These are phyloP conservation scores for Sphaceloma murrayae DNA, from an alignment of 2,329 filamentous ascomycete species.

Conservation along the genomic window DNA sequence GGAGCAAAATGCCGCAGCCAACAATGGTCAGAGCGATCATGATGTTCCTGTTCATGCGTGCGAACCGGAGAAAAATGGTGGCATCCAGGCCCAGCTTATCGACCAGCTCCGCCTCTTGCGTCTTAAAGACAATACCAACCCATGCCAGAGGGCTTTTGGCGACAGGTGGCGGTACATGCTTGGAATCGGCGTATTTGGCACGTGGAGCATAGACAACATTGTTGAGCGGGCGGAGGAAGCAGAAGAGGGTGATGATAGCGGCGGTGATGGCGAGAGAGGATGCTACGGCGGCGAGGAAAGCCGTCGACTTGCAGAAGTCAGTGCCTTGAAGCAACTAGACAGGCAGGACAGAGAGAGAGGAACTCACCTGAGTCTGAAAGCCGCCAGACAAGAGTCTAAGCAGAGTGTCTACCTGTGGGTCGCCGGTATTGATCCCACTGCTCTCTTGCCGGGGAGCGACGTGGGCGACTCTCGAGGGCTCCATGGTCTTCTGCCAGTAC, in stretches of 20 bases:
- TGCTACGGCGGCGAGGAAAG: conserved; percentile 68
- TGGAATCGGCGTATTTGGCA: conserved; percentile 82
- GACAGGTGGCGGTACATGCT: conserved; percentile 77
- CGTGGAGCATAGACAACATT: conserved; percentile 89
- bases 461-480: conserved; percentile 1
- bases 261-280: conserved; percentile 69
- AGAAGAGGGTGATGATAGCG: conserved; percentile 71
- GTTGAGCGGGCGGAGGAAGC: conserved; percentile 81
- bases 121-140: conserved; percentile 67
- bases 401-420: conserved; percentile 13
- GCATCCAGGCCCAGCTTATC: conserved; percentile 86
- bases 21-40: conserved; percentile 64
- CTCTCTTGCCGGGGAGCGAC: conserved; percentile 6
- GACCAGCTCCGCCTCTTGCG: conserved; percentile 66
- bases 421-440: conserved; percentile 2
- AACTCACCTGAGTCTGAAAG: conserved; percentile 3
- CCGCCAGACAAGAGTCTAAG: background rate
- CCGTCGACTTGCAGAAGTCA: conserved; percentile 45
- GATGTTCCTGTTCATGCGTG: conserved; percentile 85
- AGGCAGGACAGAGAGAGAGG: too few species aligned
- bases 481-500: conserved; percentile 12
- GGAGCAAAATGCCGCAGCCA: conserved; percentile 69
- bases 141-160: conserved; percentile 83
- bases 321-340: background rate
- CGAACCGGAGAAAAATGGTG: conserved; percentile 78